Evolutionary conservation across 768 basidiomycete genomes (phyloP).

Genomic region (Tephrocybe sp.): DNA sequence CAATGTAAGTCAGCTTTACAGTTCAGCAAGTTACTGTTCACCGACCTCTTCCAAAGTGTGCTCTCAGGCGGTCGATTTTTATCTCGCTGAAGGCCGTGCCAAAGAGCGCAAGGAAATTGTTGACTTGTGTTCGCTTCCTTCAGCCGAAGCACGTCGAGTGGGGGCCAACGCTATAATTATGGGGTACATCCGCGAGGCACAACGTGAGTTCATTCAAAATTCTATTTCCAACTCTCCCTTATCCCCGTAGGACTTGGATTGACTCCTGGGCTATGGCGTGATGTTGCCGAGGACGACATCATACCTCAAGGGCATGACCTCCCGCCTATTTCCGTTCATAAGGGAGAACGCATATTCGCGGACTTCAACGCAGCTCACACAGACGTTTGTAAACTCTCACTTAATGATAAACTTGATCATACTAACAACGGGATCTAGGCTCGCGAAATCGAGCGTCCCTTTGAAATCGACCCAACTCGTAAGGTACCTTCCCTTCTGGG

Average conservation of each 20-base stretch:
- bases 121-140: conserved; percentile 14
- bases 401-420: not conserved
- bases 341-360: conserved; percentile 19
- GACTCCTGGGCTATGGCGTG: conserved; percentile 17
- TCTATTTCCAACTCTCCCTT: not conserved
- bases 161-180: conserved; percentile 17
- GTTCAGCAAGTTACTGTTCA: not conserved
- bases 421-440: conserved; percentile 5
- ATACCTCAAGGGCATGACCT: conserved; percentile 13
- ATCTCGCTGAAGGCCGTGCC: conserved; percentile 19
- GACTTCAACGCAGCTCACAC: conserved; percentile 15
- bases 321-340: conserved; percentile 8
- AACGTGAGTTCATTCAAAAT: conserved; percentile 15
- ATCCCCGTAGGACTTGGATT: conserved; percentile 15
- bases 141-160: conserved; percentile 8
- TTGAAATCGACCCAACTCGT: conserved; percentile 13
- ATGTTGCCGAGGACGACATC: conserved; percentile 7
- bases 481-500: conserved; percentile 19
- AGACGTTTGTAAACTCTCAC: conserved; percentile 10
- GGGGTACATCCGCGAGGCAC: conserved; percentile 27
- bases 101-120: conserved; percentile 20
- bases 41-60: conserved; percentile 15
- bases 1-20: conserved; percentile 16
- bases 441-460: conserved; percentile 11
- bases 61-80: conserved; percentile 25